These are phyloP conservation scores for Pseudogymnoascus sp. DNA, from an alignment of 2,329 filamentous ascomycete genomes.

Conservation along the genomic window DNA sequence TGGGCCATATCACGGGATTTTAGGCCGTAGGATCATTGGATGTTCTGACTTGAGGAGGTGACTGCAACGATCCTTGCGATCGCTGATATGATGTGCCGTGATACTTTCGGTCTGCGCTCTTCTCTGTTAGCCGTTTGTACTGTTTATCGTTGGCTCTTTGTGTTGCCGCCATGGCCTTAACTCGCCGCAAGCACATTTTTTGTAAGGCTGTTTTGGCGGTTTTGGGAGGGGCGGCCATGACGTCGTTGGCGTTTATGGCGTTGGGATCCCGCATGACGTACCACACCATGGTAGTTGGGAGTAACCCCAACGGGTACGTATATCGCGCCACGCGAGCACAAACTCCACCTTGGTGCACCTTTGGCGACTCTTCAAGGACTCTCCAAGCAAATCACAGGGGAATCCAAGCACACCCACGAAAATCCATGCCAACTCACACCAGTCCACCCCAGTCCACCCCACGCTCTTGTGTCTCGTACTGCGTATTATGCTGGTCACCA, in stretches of 20 bases:
- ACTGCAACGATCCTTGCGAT: background rate
- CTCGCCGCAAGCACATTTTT: background rate
- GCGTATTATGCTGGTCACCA: background rate
- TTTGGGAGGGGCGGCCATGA: background rate
- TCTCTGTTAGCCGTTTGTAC: background rate
- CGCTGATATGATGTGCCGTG: background rate
- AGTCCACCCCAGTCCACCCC: background rate
- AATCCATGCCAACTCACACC: background rate
- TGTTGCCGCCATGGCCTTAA: background rate
- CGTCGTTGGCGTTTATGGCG: background rate
- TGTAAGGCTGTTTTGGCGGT: background rate
- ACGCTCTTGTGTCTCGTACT: background rate
- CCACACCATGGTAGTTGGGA: background rate
- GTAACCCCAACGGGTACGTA: background rate
- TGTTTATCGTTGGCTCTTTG: background rate
- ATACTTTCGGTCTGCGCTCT: background rate
- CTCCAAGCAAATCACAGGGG: background rate
- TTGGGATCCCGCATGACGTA: conserved; percentile 1
- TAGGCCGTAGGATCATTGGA: background rate
- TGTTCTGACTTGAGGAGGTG: background rate
- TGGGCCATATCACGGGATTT: background rate
- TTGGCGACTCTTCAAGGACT: background rate
- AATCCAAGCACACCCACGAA: background rate
- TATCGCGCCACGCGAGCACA: background rate
- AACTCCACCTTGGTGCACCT: background rate